Base-by-base conservation (phyloP, 331 rosid species). In the Telfairia occidentalis region DNA sequence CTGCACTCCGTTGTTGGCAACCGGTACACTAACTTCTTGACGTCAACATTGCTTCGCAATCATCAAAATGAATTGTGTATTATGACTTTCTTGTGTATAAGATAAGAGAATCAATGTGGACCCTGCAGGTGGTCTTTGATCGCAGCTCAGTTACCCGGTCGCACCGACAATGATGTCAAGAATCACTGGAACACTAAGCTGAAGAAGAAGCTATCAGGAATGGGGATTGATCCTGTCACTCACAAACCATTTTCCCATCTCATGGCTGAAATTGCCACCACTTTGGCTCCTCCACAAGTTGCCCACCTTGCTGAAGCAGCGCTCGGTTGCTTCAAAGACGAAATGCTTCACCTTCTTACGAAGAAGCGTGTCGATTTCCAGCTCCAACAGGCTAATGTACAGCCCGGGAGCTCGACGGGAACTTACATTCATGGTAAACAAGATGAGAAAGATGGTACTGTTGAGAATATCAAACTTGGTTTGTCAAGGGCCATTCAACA, bases 1-100 rank as follows among this genome's bases (percentile, higher is more conserved):
- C 85, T 90, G 63, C 96, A 92, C 77, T 88, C 97, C 7, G 92
- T 92, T 53, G 90, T 92, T 32, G 97, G 96, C 54, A 90, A 92
- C 88, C 75, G 93, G 96, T 91, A 77, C 19, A 30, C 70, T 5
- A 23, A 11, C 30, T 64, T 75, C 10, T 10, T 64, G 12, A 43
- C 5, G 9, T 69, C 26, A 32, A 46, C n/a, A 45, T 76, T 48
- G 7, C 21, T 50, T 42, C 30, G 5, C 24, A 11, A 26, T 42
- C 74, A 43, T 28, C 40, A 2, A 70, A 43, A 42, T 1, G 38
- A 69, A 42, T 40, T 24, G 13, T 23, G 75, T 9, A 70, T 46
- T 45, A 69, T 69, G 19, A 24, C 6, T 67, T 67, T 66, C 32
- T 40, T 42, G 35, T 67, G 26, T 28, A 3, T 26, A 42, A 70